Percentiles rank a stretch among this genome's conserved stretches.
phyloP scores from a whole-genome alignment of 2,329 filamentous ascomycete genomes.

The Colletotrichum cuscutae region DNA sequence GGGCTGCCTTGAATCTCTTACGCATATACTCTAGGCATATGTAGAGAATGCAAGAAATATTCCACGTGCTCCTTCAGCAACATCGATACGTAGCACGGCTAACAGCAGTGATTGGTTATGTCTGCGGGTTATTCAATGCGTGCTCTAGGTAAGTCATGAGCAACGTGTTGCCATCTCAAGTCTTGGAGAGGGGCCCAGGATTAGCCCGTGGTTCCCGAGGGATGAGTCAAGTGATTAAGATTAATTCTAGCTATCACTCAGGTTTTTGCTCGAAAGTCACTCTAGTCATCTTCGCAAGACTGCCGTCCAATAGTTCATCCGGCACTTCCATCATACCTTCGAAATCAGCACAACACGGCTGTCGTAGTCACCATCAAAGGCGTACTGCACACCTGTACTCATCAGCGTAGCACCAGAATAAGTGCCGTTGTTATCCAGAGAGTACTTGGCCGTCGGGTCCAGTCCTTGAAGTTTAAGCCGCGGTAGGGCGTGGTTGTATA shows the following conservation, averaged over 20 bases:
- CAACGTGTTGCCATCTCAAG: too few species aligned
- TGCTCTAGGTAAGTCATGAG: too few species aligned
- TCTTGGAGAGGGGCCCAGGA: neutral
- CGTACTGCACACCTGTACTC: constrained; percentile 68
- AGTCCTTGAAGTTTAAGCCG: constrained; percentile 66
- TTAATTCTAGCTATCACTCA: neutral
- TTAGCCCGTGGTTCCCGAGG: neutral
- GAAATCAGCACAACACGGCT: constrained; percentile 67
- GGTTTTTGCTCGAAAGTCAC: neutral
- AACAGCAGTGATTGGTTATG: too few species aligned
- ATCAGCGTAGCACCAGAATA: constrained; percentile 70
- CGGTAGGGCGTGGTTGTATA: constrained; percentile 63
- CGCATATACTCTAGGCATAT: too few species aligned
- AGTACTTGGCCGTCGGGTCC: constrained; percentile 64
- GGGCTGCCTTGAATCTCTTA: too few species aligned
- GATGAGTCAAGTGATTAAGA: neutral
- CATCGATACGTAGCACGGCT: too few species aligned
- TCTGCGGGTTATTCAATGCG: too few species aligned
- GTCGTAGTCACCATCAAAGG: constrained; percentile 63
- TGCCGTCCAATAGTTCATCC: neutral
- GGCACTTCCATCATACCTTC: constrained; percentile 45
- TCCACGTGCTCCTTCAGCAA: too few species aligned
- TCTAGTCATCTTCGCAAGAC: neutral
- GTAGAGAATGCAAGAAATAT: too few species aligned
- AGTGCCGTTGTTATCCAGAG: constrained; percentile 55